Evolutionary conservation across 2,329 filamentous ascomycete genomes (phyloP).

Genomic region (Neopestalotiopsis sp.): DNA sequence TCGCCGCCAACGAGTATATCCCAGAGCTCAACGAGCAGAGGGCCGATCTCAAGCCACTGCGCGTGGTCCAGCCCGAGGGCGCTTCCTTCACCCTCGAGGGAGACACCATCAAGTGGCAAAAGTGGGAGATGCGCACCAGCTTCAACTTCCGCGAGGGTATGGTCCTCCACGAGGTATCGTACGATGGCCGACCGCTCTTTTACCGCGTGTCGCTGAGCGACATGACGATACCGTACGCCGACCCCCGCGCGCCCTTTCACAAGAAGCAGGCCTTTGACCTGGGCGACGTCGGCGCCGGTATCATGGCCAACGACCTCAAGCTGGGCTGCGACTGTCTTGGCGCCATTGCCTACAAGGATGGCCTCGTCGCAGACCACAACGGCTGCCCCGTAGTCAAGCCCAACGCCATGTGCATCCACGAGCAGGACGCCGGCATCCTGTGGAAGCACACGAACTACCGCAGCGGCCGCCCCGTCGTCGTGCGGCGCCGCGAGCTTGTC

Average conservation of each 20-base stretch:
- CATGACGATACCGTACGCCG: slow-evolving; percentile 68
- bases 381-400: slow-evolving; percentile 59
- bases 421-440: slow-evolving; percentile 71
- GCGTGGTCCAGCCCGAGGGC: slow-evolving; percentile 67
- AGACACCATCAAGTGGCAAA: slow-evolving; percentile 40
- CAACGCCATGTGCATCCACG: slow-evolving; percentile 72
- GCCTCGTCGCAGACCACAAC: slow-evolving; percentile 55
- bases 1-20: slow-evolving; percentile 12
- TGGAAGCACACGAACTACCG: slow-evolving; percentile 77
- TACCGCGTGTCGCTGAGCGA: slow-evolving; percentile 66
- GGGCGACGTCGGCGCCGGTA: slow-evolving; percentile 69
- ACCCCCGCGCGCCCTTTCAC: slow-evolving; percentile 66
- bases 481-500: slow-evolving; percentile 66
- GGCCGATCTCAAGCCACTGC: slow-evolving; percentile 69
- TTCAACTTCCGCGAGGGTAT: slow-evolving; percentile 68
- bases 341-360: slow-evolving; percentile 63
- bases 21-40: slow-evolving; percentile 15
- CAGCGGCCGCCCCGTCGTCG: slow-evolving; percentile 66
- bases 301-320: slow-evolving; percentile 68
- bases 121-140: slow-evolving; percentile 66
- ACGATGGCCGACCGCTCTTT: slow-evolving; percentile 63
- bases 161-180: slow-evolving; percentile 66
- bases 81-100: slow-evolving; percentile 38
- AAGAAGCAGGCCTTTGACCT: slow-evolving; percentile 74
- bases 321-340: slow-evolving; percentile 74